These are phyloP conservation scores for Fulvia fulva DNA, from an alignment of 2,329 filamentous ascomycete species.

Conservation along the genomic window DNA sequence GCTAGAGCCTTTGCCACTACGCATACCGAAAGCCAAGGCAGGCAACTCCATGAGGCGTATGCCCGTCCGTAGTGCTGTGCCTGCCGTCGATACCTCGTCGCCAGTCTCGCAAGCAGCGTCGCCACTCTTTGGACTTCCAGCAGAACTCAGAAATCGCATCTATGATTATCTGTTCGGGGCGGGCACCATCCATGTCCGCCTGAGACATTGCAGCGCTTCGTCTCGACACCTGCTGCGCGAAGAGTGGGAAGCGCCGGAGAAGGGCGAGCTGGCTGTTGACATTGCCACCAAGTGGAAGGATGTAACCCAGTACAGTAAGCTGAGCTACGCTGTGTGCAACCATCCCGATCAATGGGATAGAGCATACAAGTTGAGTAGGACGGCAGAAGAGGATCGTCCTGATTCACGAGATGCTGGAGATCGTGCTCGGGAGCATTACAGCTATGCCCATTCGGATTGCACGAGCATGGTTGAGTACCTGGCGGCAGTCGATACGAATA, in stretches of 20 bases:
- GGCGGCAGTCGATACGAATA: neutral
- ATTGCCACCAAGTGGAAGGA: neutral
- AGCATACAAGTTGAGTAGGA: neutral
- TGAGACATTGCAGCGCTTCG: neutral
- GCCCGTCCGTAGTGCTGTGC: neutral
- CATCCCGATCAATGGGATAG: neutral
- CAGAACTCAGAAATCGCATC: neutral
- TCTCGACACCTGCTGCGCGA: neutral
- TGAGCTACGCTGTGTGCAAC: neutral
- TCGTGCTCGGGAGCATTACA: neutral
- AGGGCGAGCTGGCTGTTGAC: neutral
- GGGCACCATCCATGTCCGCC: neutral
- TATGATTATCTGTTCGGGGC: constrained; percentile 1
- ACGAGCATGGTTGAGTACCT: neutral
- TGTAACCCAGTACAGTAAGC: neutral
- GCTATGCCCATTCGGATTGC: neutral
- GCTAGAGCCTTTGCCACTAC: no score
- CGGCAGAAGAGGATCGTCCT: neutral
- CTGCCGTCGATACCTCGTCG: neutral
- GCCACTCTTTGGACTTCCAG: neutral
- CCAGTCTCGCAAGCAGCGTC: neutral
- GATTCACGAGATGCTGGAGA: neutral
- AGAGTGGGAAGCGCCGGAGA: neutral
- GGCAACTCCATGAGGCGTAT: neutral
- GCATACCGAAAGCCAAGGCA: neutral